Conservation (phyloP, 345 rosid species). For the Kandelia obovata region DNA sequence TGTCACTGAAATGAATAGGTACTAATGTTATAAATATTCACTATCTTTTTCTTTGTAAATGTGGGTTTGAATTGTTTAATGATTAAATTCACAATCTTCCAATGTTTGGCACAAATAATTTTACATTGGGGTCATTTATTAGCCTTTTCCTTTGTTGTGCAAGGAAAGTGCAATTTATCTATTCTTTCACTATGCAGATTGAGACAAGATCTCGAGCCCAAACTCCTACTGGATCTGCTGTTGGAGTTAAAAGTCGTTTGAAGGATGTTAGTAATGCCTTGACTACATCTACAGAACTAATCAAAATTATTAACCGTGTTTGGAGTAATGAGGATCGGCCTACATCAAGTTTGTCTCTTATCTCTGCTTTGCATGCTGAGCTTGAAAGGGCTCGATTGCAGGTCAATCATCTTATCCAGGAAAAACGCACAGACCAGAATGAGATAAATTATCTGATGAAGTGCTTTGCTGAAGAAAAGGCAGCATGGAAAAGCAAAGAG, state of each 20-base stretch:
- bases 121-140: not conserved
- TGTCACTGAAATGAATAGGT: no score
- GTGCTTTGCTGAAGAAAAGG: conserved; percentile 92
- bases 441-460: conserved; percentile 79
- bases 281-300: conserved; percentile 88
- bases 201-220: conserved; percentile 80
- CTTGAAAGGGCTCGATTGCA: conserved; percentile 93
- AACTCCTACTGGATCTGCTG: conserved; percentile 69
- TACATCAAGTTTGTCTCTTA: conserved; percentile 86
- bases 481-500: conserved; percentile 84
- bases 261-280: conserved; percentile 89
- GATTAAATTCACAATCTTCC: no score
- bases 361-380: conserved; percentile 97
- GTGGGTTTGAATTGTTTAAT: no score
- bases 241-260: conserved; percentile 63
- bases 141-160: not conserved
- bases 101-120: no score
- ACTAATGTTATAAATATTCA: no score
- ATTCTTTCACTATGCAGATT: conserved; percentile 42
- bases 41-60: no score
- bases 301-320: conserved; percentile 83
- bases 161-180: conserved; percentile 6
- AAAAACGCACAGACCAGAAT: conserved; percentile 64
- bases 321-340: conserved; percentile 92
- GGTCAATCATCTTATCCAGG: conserved; percentile 82